Evolutionary conservation across 495 filamentous ascomycete genomes (phyloP).

Genomic region (Daldinia grandis): DNA sequence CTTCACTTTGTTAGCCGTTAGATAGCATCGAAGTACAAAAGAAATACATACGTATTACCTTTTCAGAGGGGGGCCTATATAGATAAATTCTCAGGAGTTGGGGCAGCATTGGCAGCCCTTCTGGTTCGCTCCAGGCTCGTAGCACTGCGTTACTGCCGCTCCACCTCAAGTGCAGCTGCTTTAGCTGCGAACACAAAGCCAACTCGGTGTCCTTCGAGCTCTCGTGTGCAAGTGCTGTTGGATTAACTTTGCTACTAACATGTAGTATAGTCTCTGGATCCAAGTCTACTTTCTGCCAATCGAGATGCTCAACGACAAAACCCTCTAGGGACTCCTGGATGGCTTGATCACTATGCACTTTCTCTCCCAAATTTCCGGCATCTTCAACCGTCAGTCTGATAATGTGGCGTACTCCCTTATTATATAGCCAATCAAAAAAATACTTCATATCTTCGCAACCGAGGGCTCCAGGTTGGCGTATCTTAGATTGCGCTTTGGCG

Average conservation of each 20-base stretch:
- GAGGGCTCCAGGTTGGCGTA: neutral
- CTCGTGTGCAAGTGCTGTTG: neutral
- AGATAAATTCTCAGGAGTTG: neutral
- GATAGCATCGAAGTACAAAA: neutral
- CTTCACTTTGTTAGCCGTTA: neutral
- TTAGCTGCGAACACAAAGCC: neutral
- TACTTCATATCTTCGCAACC: neutral
- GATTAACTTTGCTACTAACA: neutral
- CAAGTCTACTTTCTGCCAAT: neutral
- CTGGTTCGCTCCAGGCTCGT: neutral
- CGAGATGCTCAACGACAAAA: neutral
- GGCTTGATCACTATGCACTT: neutral
- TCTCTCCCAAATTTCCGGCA: neutral
- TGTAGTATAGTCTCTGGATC: neutral
- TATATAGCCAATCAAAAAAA: neutral
- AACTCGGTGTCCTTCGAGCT: neutral
- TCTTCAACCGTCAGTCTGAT: neutral
- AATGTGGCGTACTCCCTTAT: neutral
- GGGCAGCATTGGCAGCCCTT: neutral
- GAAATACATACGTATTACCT: neutral
- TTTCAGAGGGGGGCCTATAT: neutral
- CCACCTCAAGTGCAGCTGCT: neutral
- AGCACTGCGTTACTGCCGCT: neutral
- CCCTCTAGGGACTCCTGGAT: neutral
- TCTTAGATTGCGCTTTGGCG: neutral